Base-by-base conservation (phyloP, 192 early-diverging fungal species). In the Coemansia furcata region DNA sequence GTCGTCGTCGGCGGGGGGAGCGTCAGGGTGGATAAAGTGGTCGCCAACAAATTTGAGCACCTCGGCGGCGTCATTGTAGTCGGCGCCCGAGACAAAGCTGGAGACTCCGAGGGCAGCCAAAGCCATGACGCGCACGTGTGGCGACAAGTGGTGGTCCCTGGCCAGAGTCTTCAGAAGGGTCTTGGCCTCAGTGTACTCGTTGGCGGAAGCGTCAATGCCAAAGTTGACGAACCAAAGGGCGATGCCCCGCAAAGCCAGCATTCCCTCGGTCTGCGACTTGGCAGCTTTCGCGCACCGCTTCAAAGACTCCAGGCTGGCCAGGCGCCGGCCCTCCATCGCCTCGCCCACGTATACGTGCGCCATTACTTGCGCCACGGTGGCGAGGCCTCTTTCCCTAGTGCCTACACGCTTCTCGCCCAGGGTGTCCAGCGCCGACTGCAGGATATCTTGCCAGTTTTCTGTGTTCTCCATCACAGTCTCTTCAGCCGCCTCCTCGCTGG, bases 261-360 rank as follows among this genome's bases (percentile, higher is more conserved):
- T 62, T 2, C 42, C 57, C 57, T 82, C 80, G 2, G 21, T 39
- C 7, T 63, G 58, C 29, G 66, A 68, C 69, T 82, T 82, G 21
- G 60, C 60, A 38, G 55, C 64, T 26, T 67, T 67, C 40, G 84
- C 68, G n/a, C 85, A 82, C 17, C 81, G 77, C 39, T 83, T 86
- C 58, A 91, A 72, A 9, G 84, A 50, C 15, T 88, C 86, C 59
- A 91, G 74, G 8, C 87, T 49, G 17, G 84, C 82, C 55, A 88
- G 71, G 6, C 80, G 67, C 44, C 82, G 80, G 17, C 70, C 65
- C 19, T 87, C 80, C 38, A 90, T 74, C 11, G 69, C 67, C 7
- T 86, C 83, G 21, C 86, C 87, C 21, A 85, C 72, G 66, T 86
- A 87, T 10, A 84, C 69, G 36, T 81, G 85, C 29, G 87, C 69